These are phyloP conservation scores for Phytopythium litorale DNA, from an alignment of 352 stramenopile genomes.

Conservation along the genomic window DNA sequence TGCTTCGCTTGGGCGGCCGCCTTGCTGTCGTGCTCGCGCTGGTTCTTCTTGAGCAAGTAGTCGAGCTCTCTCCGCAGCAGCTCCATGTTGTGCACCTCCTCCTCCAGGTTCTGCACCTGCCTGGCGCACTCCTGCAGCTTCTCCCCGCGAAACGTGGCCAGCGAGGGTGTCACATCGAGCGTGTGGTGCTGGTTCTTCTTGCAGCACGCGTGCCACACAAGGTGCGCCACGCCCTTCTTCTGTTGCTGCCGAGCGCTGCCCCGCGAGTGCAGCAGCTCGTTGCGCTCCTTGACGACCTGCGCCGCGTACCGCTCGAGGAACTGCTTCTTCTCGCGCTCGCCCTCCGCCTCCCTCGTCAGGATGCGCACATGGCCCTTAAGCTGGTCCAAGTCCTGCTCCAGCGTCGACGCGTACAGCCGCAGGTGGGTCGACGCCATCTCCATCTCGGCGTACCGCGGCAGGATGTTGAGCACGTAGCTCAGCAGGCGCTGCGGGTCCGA, in stretches of 20 bases:
- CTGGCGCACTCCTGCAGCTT: slow-evolving; percentile 58
- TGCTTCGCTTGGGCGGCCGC: slow-evolving; percentile 49
- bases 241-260: slow-evolving; percentile 24
- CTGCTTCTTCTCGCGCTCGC: slow-evolving; percentile 72
- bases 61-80: slow-evolving; percentile 54
- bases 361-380: slow-evolving; percentile 54
- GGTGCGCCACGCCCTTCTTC: slow-evolving; percentile 44
- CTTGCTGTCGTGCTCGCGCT: slow-evolving; percentile 74
- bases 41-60: slow-evolving; percentile 65
- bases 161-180: slow-evolving; percentile 68
- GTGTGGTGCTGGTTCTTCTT: slow-evolving; percentile 70
- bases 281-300: slow-evolving; percentile 84
- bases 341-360: slow-evolving; percentile 38
- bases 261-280: slow-evolving; percentile 69
- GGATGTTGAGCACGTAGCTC: slow-evolving; percentile 68
- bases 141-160: slow-evolving; percentile 67
- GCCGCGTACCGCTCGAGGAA: slow-evolving; percentile 79
- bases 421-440: slow-evolving; percentile 78
- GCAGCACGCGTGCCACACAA: slow-evolving; percentile 80
- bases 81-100: slow-evolving; percentile 65
- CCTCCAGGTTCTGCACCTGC: slow-evolving; percentile 43
- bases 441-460: slow-evolving; percentile 80
- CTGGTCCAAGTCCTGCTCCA: slow-evolving; percentile 80
- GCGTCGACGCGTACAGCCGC: slow-evolving; percentile 56
- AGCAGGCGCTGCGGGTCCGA: slow-evolving; percentile 72